Conservation (phyloP, 2,329 filamentous ascomycete species). For the Colletotrichum paranaense region DNA sequence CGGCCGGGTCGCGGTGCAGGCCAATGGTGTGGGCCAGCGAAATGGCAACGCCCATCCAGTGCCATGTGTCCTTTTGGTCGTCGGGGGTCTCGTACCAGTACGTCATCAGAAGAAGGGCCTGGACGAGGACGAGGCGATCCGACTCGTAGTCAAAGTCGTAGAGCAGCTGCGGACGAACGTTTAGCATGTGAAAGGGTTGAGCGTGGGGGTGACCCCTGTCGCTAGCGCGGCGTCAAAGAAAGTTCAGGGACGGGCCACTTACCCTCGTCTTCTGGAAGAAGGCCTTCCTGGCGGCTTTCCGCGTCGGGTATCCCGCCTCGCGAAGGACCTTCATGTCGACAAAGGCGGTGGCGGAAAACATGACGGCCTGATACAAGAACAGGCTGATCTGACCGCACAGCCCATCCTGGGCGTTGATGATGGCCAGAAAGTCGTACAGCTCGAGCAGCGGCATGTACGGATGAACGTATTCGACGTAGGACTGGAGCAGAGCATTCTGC, state of each 20-base stretch:
- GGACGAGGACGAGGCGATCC: slow-evolving; percentile 88
- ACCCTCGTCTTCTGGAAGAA: slow-evolving; percentile 92
- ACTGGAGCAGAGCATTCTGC: slow-evolving; percentile 83
- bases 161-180: slow-evolving; percentile 67
- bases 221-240: neutral
- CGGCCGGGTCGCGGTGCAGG: slow-evolving; percentile 84
- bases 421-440: slow-evolving; percentile 67
- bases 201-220: slow-evolving; percentile 19
- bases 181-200: slow-evolving; percentile 41
- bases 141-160: slow-evolving; percentile 97
- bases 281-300: slow-evolving; percentile 85
- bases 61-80: slow-evolving; percentile 98
- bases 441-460: slow-evolving; percentile 93
- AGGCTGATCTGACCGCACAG: slow-evolving; percentile 80
- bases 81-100: slow-evolving; percentile 98
- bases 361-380: slow-evolving; percentile 91
- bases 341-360: slow-evolving; percentile 93
- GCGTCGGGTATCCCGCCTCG: slow-evolving; percentile 79
- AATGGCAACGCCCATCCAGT: slow-evolving; percentile 97
- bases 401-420: slow-evolving; percentile 75
- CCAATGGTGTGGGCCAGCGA: slow-evolving; percentile 94
- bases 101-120: slow-evolving; percentile 90
- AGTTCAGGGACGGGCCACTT: slow-evolving; percentile 48
- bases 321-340: slow-evolving; percentile 83
- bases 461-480: slow-evolving; percentile 90